These are phyloP conservation scores for Pleurotus giganteus DNA, from an alignment of 768 basidiomycete species.

Conservation along the genomic window DNA sequence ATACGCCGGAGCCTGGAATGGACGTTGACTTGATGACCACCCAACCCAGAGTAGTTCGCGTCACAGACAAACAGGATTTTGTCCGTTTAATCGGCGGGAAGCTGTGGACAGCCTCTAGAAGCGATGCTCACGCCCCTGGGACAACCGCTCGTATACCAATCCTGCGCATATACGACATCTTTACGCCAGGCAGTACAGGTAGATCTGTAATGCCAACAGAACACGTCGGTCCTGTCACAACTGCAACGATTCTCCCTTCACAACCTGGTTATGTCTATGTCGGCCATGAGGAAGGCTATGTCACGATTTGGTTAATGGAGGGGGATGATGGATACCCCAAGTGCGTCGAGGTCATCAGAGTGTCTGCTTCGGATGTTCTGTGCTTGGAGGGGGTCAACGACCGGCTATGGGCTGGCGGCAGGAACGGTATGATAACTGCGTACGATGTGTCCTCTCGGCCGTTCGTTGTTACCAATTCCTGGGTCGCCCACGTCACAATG, in stretches of 20 bases:
- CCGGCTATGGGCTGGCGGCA: slow-evolving; percentile 82
- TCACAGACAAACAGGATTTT: slow-evolving; percentile 82
- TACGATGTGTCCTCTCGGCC: slow-evolving; percentile 75
- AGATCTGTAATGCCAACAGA: slow-evolving; percentile 61
- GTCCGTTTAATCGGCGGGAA: slow-evolving; percentile 69
- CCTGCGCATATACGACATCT: slow-evolving; percentile 79
- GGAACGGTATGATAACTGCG: slow-evolving; percentile 79
- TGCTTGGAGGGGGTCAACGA: slow-evolving; percentile 83
- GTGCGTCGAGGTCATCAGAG: slow-evolving; percentile 77
- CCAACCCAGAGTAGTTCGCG: slow-evolving; percentile 57
- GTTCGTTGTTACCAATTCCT: slow-evolving; percentile 85
- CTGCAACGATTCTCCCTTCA: slow-evolving; percentile 72
- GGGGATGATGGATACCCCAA: slow-evolving; percentile 54
- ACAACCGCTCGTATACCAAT: slow-evolving; percentile 55
- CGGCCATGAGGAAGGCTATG: slow-evolving; percentile 88
- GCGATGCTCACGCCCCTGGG: slow-evolving; percentile 42
- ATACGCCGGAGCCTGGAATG: slow-evolving; percentile 45
- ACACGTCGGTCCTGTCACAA: slow-evolving; percentile 79
- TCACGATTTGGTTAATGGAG: slow-evolving; percentile 75
- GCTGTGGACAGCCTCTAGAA: slow-evolving; percentile 78
- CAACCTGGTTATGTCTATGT: slow-evolving; percentile 70
- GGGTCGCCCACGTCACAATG: slow-evolving; percentile 74
- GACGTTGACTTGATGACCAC: slow-evolving; percentile 48
- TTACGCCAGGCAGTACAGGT: slow-evolving; percentile 54
- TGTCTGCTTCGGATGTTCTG: slow-evolving; percentile 79